These are phyloP conservation scores for Metschnikowia vanudenii DNA, from an alignment of 805 yeast species.

Conservation along the genomic window DNA sequence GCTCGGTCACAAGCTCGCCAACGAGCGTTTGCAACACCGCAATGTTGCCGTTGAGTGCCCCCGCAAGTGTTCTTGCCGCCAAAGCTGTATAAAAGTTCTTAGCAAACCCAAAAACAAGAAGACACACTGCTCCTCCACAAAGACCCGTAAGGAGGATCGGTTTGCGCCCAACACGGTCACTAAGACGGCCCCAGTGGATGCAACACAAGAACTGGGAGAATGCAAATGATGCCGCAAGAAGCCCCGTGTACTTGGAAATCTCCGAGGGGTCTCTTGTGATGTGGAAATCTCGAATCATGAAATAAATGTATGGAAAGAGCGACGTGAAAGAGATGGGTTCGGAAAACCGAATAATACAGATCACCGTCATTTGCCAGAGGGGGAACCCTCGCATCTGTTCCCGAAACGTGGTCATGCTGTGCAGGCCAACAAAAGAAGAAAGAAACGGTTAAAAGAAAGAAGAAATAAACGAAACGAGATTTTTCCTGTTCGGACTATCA, in stretches of 20 bases:
- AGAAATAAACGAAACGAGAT: too few relatives aligned
- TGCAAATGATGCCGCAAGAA: slow-evolving; percentile 21
- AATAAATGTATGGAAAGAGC: slow-evolving; percentile 22
- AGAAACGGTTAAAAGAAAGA: too few relatives aligned
- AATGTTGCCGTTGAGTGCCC: slow-evolving; percentile 32
- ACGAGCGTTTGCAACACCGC: slow-evolving; percentile 31
- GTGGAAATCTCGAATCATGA: slow-evolving; percentile 22
- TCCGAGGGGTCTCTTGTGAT: slow-evolving; percentile 20
- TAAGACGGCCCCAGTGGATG: slow-evolving; percentile 30
- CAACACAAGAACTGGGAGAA: slow-evolving; percentile 22
- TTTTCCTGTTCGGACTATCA: not conserved
- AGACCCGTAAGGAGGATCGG: slow-evolving; percentile 27
- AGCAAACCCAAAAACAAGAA: slow-evolving; percentile 30
- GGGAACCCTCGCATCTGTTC: slow-evolving; percentile 22
- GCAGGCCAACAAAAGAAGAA: too few relatives aligned
- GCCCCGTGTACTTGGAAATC: slow-evolving; percentile 20
- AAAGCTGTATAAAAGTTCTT: slow-evolving; percentile 29
- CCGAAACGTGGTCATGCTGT: slow-evolving; percentile 8
- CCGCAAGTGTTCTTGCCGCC: slow-evolving; percentile 28
- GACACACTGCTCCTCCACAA: slow-evolving; percentile 26
- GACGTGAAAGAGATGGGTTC: slow-evolving; percentile 25
- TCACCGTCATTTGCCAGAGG: slow-evolving; percentile 21
- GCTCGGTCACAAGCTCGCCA: slow-evolving; percentile 33
- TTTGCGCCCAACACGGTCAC: slow-evolving; percentile 32
- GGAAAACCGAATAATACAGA: slow-evolving; percentile 20